Evolutionary conservation across 805 yeast species (phyloP).

Genomic region (Wickerhamomyces pijperi): DNA sequence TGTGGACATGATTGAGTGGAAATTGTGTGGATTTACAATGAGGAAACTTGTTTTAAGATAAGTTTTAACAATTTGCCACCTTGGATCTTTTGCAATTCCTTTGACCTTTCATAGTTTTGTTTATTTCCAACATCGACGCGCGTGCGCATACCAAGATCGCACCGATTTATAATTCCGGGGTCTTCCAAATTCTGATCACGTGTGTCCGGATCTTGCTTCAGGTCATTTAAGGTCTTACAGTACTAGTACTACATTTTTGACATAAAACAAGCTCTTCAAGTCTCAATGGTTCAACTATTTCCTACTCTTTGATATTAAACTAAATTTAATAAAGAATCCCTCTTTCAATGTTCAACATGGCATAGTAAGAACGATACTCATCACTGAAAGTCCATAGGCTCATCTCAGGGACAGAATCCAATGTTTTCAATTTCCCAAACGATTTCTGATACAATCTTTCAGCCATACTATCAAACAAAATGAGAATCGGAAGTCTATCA

Average conservation of each 20-base stretch:
- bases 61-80: neutral
- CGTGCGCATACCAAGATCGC: too few relatives aligned
- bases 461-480: slow-evolving; percentile 11
- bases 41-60: neutral
- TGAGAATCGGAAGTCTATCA: slow-evolving; percentile 7
- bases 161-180: too few relatives aligned
- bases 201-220: too few relatives aligned
- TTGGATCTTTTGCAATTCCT: neutral
- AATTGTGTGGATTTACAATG: neutral
- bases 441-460: slow-evolving; percentile 7
- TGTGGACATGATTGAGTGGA: slow-evolving; percentile 48
- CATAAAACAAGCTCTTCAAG: too few relatives aligned
- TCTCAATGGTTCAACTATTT: too few relatives aligned
- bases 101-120: neutral
- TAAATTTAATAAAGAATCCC: too few relatives aligned
- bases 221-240: too few relatives aligned
- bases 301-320: too few relatives aligned
- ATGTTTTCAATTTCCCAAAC: neutral
- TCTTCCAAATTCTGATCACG: too few relatives aligned
- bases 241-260: too few relatives aligned
- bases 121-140: too few relatives aligned
- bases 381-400: slow-evolving; percentile 3
- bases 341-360: neutral
- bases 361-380: neutral
- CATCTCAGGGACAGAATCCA: slow-evolving; percentile 1